phyloP scores from a whole-genome alignment of 2,329 filamentous ascomycete genomes.

The Colletotrichum horii region DNA sequence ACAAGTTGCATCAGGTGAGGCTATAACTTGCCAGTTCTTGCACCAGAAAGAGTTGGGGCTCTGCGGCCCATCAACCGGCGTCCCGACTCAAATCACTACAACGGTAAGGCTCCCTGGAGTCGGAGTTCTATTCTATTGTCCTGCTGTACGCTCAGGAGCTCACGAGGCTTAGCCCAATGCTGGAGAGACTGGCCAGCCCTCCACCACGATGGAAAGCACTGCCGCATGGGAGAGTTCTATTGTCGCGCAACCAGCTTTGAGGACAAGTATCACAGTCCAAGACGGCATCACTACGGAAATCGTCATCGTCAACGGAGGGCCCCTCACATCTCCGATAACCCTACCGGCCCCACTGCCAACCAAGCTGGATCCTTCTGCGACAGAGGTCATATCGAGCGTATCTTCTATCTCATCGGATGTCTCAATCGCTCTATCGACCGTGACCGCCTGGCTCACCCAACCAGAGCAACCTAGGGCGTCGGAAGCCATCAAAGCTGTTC shows the following conservation, averaged over 20 bases:
- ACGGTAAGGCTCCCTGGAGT: not conserved
- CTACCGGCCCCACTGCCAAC: not conserved
- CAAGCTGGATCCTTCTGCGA: not conserved
- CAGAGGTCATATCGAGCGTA: not conserved
- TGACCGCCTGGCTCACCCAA: not conserved
- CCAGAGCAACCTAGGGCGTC: not conserved
- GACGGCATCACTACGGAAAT: not conserved
- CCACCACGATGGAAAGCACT: not conserved
- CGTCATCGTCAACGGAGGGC: not conserved
- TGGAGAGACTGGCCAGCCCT: not conserved
- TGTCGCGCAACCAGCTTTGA: not conserved
- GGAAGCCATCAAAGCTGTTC: not conserved
- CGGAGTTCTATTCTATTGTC: not conserved
- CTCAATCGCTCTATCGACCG: not conserved
- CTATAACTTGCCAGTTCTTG: not conserved
- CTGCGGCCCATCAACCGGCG: not conserved
- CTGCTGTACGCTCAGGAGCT: not conserved
- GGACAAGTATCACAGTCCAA: not conserved
- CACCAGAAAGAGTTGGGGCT: not conserved
- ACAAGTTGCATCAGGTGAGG: rapidly evolving
- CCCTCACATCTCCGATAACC: not conserved
- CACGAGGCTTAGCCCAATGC: rapidly evolving
- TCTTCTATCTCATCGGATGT: not conserved
- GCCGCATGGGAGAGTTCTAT: not conserved
- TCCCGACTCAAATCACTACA: not conserved